These are phyloP conservation scores for Amaranthus cruentus DNA, from an alignment of 148 eudicot genomes.

Conservation along the genomic window DNA sequence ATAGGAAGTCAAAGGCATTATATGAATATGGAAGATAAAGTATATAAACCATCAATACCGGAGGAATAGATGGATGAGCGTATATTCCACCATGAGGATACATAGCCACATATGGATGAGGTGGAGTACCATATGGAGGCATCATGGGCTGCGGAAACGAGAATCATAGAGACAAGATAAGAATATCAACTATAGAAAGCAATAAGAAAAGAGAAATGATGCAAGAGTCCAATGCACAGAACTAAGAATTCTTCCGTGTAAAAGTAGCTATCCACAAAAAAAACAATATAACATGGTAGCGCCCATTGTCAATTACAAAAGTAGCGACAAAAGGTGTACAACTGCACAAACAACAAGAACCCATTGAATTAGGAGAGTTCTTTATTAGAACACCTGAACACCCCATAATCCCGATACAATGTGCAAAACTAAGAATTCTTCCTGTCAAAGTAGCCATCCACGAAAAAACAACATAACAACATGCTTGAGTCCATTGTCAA, in stretches of 20 bases:
- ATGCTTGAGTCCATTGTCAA: neutral
- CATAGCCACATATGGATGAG: conserved; percentile 99
- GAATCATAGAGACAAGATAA: conserved; percentile 10
- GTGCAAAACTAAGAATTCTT: too few relatives aligned
- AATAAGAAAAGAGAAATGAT: neutral
- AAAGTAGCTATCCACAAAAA: too few relatives aligned
- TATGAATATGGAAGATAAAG: conserved; percentile 5
- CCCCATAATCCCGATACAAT: too few relatives aligned
- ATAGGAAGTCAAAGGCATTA: neutral
- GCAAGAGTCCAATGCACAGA: neutral
- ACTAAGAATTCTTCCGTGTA: neutral
- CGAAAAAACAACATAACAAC: neutral
- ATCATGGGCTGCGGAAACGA: conserved; percentile 63
- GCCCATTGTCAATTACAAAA: too few relatives aligned
- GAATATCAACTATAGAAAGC: neutral
- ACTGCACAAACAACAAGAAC: too few relatives aligned
- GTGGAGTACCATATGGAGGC: conserved; percentile 99
- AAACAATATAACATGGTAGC: too few relatives aligned
- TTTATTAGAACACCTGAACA: too few relatives aligned
- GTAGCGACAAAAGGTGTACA: too few relatives aligned
- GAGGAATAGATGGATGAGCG: conserved; percentile 94
- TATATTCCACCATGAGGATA: conserved; percentile 96
- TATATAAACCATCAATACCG: conserved; percentile 44
- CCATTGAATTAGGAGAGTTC: too few relatives aligned
- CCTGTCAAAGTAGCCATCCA: neutral